Base-by-base conservation (phyloP, 1,284 basidiomycete genomes). In the Ceratorhiza oryzae-sativae region DNA sequence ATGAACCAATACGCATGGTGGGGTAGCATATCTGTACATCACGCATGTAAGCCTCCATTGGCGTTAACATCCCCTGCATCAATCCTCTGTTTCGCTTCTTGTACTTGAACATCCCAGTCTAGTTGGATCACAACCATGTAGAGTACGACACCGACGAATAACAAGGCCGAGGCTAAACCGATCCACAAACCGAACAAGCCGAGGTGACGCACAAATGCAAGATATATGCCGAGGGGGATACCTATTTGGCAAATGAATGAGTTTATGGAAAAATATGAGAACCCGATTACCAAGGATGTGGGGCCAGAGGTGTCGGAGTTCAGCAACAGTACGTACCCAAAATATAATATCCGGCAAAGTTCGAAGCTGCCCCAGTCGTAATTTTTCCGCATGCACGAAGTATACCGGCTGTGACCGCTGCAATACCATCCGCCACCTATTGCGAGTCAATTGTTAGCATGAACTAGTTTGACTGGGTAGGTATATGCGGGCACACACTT, bases 381-480 rank as follows among this genome's bases (percentile, higher is more conserved):
- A 90, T 90, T 79, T 91, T 90, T 1, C 94, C 94, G 30, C 88
- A 83, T 0, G 93, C 88, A 51, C 94, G 86, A 53, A 97, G 81
- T 74, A 96, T 87, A 1, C 94, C 92, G 13, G 85, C 86, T 0
- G 89, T 86, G 5, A 94, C 87, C 0, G 87, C 90, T 10, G 84
- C 81, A 18, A 89, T 84, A 12, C 89, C 90, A 76, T 96, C 94
- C 72, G 89, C 49, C 36, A 67, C 30, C 63, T 67, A 41, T 15
- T 10, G 9, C 3, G 15, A 45, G 10, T 12, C 8, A 36, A 34
- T 2, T 34, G 32, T 15, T 27, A 23, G 3, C 0, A 1, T 5
- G 12, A 27, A n/a, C n/a, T n/a, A n/a, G n/a, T n/a, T n/a, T 13
- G 55, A 9, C 27, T 18, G 13, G 20, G 12, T 36, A 32, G 18